Evolutionary conservation across 768 basidiomycete genomes (phyloP), one percentile per base, ranked within the genome.

Genomic region (Kwoniella mangroviensis): DNA sequence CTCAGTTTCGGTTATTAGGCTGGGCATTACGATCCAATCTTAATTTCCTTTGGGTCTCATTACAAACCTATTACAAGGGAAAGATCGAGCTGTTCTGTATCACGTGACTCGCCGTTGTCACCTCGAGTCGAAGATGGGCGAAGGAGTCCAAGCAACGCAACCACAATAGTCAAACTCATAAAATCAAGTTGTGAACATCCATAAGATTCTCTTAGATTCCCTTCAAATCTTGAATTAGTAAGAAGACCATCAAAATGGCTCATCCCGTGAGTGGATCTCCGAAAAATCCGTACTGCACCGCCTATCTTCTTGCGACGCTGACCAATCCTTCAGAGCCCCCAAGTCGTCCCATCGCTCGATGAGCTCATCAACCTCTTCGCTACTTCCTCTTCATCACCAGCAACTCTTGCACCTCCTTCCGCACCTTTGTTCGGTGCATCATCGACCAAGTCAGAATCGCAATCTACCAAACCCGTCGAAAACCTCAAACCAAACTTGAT

Each of bases 401-500:
- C 79, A 4, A 79, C 76, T n/a, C 68, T 79, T 11, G 43, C 75
- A 17, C 67, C 74, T 4, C 76, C 75, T 0, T 72, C 69, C 3
- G 59, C 67, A 9, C 67, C 72, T 7, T 62, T 71, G 26, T 77
- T 76, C 56, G 71, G 75, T 28, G 66, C 73, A 10, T 72, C 76
- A 1, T 52, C 68, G 5, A 41, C 42, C 28, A 34, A 69, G 6
- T 21, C 22, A 5, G 24, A 45, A 3, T n/a, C 69, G 1, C 49
- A 13, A 40, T 1, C 56, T 21, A 42, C 65, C 4, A 24, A 61
- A 2, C 15, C 41, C 19, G 52, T n/a, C 2, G 24, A 58, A 34
- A 60, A 67, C 21, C 58, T 67, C 26, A 75, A 64, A 34, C 76
- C 76, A 12, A 98, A 98, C 81, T 92, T 93, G 79, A 88, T 98